phyloP scores from a whole-genome alignment of 2,329 filamentous ascomycete species.

The Diaporthe amygdali region DNA sequence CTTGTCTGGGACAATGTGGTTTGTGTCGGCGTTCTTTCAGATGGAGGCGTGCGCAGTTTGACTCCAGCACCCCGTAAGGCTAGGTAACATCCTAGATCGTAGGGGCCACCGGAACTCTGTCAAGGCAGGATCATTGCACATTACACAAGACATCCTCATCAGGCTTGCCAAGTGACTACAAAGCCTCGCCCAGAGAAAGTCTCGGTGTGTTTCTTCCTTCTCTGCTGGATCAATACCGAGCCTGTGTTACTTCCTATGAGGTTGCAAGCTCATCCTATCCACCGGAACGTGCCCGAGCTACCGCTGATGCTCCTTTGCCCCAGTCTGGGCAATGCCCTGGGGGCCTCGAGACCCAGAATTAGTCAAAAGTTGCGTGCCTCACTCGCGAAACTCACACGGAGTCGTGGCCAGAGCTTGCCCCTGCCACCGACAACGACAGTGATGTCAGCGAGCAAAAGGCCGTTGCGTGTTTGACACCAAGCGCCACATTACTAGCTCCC shows the following conservation, averaged over 20 bases:
- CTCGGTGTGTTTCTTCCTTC: neutral
- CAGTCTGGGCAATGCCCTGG: neutral
- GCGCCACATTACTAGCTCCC: neutral
- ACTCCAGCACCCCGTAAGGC: neutral
- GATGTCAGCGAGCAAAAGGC: neutral
- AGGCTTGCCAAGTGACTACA: neutral
- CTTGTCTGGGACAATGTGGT: neutral
- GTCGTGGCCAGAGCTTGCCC: neutral
- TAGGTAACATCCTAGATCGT: neutral
- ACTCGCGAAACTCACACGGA: neutral
- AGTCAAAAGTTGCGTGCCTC: neutral
- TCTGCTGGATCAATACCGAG: neutral
- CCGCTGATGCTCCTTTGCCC: neutral
- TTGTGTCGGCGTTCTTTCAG: neutral
- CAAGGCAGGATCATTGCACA: neutral
- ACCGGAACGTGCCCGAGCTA: slow-evolving; percentile 3
- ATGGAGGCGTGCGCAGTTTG: neutral
- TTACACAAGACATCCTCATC: neutral
- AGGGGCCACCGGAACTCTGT: neutral
- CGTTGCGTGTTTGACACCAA: neutral
- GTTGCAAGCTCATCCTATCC: neutral
- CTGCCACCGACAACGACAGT: neutral
- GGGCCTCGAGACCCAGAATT: neutral
- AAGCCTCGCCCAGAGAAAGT: neutral
- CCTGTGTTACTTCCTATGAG: neutral